phyloP scores from a whole-genome alignment of 345 rosid genomes.

The Nephelium lappaceum region DNA sequence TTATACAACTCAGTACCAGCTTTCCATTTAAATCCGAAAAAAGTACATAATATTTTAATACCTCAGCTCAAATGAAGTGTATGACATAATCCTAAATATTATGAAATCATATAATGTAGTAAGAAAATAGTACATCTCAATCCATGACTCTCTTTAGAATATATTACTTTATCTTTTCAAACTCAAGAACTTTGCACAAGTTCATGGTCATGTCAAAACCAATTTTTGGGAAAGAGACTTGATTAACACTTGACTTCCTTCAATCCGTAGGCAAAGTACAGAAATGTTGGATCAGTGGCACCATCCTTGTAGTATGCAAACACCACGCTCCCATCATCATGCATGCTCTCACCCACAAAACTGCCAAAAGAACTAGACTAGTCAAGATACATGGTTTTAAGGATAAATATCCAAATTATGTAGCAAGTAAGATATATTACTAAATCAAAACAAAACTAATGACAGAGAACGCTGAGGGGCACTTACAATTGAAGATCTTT shows the following conservation, averaged over 20 bases:
- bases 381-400: background rate
- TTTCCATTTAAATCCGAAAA: background rate
- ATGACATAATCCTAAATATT: too few relatives aligned
- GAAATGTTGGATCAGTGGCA: slow-evolving; percentile 79
- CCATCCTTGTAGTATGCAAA: slow-evolving; percentile 87
- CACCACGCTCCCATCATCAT: slow-evolving; percentile 67
- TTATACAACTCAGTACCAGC: background rate
- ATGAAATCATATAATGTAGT: too few relatives aligned
- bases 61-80: background rate
- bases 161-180: background rate
- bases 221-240: background rate
- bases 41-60: too few relatives aligned
- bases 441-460: too few relatives aligned
- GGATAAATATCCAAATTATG: background rate
- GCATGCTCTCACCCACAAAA: slow-evolving; percentile 95
- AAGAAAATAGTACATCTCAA: background rate
- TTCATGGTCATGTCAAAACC: background rate
- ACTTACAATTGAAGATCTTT: slow-evolving; percentile 90
- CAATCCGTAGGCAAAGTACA: slow-evolving; percentile 68
- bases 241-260: slow-evolving; percentile 83
- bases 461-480: too few relatives aligned
- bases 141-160: background rate
- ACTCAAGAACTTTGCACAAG: background rate
- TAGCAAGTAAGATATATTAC: background rate
- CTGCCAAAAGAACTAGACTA: slow-evolving; percentile 37